These are phyloP conservation scores for Huntiella savannae DNA, from an alignment of 2,329 filamentous ascomycete species.

Conservation along the genomic window DNA sequence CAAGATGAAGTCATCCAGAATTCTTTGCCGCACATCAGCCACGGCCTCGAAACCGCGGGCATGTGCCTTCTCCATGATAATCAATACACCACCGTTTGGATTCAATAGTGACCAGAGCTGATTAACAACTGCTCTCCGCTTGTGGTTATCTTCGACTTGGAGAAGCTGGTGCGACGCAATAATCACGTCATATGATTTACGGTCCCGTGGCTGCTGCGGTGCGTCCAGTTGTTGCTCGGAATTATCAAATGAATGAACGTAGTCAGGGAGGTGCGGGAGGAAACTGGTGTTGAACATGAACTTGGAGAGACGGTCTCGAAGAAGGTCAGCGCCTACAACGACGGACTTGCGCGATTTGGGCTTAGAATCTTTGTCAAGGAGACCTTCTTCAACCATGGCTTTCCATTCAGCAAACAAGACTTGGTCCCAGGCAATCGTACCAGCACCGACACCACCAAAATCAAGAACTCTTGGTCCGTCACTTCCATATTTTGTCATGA, in stretches of 20 bases:
- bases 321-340: conserved; percentile 52
- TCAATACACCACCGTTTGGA: conserved; percentile 66
- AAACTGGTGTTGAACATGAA: conserved; percentile 83
- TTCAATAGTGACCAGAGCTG: conserved; percentile 81
- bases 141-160: conserved; percentile 52
- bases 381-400: conserved; percentile 35
- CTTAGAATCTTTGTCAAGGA: conserved; percentile 17
- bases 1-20: conserved; percentile 58
- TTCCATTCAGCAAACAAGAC: conserved; percentile 69
- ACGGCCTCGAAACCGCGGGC: conserved; percentile 85
- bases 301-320: conserved; percentile 56
- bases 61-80: conserved; percentile 79
- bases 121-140: conserved; percentile 60
- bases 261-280: conserved; percentile 77
- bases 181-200: conserved; percentile 77
- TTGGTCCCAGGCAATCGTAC: conserved; percentile 56
- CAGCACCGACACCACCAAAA: conserved; percentile 55
- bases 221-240: conserved; percentile 40
- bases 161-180: conserved; percentile 75
- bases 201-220: conserved; percentile 31
- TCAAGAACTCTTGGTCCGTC: conserved; percentile 49
- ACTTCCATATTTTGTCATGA: conserved; percentile 38
- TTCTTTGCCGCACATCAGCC: conserved; percentile 59
- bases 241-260: conserved; percentile 45
- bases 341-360: conserved; percentile 62